Base-by-base conservation (phyloP, 2,329 filamentous ascomycete genomes). In the Emmonsia crescens region DNA sequence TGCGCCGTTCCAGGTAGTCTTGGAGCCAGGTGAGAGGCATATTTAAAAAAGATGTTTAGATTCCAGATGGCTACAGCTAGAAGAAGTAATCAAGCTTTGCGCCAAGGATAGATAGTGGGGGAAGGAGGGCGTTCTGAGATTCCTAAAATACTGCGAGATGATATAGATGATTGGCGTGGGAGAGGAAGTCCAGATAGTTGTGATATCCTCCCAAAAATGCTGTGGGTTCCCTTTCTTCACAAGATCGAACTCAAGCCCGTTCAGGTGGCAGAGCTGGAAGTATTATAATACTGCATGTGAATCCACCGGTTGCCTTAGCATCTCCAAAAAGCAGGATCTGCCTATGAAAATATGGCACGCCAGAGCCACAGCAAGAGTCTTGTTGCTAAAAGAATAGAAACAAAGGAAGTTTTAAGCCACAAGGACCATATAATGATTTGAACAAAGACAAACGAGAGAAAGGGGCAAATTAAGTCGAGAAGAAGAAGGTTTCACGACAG, bases 1-100 rank as follows among this genome's bases (percentile, higher is more conserved):
- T 60, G 21, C 62, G 61, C 44, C 65, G 55, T 38, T 65, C 63
- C 14, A 66, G 57, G 60, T 62, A 64, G 33, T 61, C 60, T 42
- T 59, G 61, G 16, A 64, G 24, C 60, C 60, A 64, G 19, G 51
- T 38, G 42, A 38, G 40, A 52, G 36, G 21, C 46, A 48, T 61
- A 36, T 46, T 40, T 46, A 14, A 12, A 46, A 46, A 14, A 8
- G 24, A 31, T 44, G 3, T 33, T 33, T 4, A 14, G n/a, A 40
- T 46, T 21, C 27, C 27, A 33, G 33, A 10, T n/a, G 27, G 24
- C 19, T 33, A 33, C 40, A 31, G 38, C 54, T 27, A n/a, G 40
- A 16, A 14, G 29, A 57, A 33, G 5, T 44, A 57, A 46, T 31
- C 38, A 57, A 29, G 40, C 38, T n/a, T 33, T 46, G 16, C 27